These are phyloP conservation scores for Solanum pinnatisectum DNA, from an alignment of 257 asterid genomes.

Conservation along the genomic window DNA sequence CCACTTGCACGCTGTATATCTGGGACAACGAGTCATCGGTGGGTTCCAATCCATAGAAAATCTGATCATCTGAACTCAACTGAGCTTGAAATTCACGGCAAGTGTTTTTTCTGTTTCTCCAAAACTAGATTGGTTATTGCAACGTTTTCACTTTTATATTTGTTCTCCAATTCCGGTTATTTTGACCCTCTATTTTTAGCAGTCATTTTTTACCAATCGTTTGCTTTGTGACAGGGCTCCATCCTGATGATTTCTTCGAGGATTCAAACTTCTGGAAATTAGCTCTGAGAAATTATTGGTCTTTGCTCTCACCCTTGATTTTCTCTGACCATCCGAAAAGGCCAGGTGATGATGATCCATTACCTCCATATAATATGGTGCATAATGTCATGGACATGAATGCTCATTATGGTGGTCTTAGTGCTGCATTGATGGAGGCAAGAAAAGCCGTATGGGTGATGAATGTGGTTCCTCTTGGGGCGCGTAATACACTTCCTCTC, in stretches of 20 bases:
- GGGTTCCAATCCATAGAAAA: constrained; percentile 70
- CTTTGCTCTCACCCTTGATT: constrained; percentile 87
- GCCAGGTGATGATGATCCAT: constrained; percentile 93
- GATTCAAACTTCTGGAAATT: constrained; percentile 74
- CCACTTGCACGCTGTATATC: constrained; percentile 64
- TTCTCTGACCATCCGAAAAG: constrained; percentile 99
- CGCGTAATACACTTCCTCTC: constrained; percentile 61
- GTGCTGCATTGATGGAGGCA: constrained; percentile 59
- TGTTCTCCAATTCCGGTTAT: neutral
- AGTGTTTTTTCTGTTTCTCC: constrained; percentile 9
- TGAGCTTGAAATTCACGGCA: constrained; percentile 68
- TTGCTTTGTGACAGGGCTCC: constrained; percentile 43
- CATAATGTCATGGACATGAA: constrained; percentile 95
- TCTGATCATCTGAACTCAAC: constrained; percentile 35
- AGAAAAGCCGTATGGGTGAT: constrained; percentile 84
- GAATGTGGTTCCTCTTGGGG: constrained; percentile 83
- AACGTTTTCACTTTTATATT: neutral
- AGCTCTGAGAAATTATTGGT: constrained; percentile 77
- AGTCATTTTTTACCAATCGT: neutral
- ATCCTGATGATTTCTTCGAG: constrained; percentile 59
- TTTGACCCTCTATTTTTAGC: neutral
- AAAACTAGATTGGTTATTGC: neutral
- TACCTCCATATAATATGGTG: constrained; percentile 88
- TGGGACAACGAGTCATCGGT: constrained; percentile 61
- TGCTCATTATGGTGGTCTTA: constrained; percentile 81